Evolutionary conservation across 192 early-diverging fungal genomes (phyloP).

Genomic region (Phycomyces nitens): DNA sequence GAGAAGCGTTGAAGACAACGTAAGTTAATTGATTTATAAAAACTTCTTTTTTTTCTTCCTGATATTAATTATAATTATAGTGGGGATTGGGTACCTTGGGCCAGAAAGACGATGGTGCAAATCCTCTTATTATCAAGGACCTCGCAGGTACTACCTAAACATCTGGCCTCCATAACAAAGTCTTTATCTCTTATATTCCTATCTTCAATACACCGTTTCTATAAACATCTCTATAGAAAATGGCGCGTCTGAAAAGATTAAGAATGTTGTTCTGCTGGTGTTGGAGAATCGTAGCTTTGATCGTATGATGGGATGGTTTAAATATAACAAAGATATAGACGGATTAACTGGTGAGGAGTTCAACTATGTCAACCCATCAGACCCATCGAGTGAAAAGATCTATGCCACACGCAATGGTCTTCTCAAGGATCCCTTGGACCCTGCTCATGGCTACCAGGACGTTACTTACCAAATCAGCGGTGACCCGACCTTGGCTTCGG

Average conservation of each 20-base stretch:
- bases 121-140: neutral
- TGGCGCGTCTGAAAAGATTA: constrained; percentile 25
- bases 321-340: constrained; percentile 20
- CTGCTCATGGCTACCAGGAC: constrained; percentile 13
- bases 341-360: constrained; percentile 24
- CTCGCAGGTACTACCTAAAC: too few species aligned
- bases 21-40: neutral
- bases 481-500: neutral
- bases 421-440: constrained; percentile 22
- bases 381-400: constrained; percentile 15
- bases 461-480: constrained; percentile 20
- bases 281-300: constrained; percentile 30
- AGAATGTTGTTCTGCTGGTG: constrained; percentile 29
- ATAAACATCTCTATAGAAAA: neutral
- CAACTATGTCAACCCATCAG: constrained; percentile 23
- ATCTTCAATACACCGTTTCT: too few species aligned
- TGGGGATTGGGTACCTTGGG: constrained; percentile 44
- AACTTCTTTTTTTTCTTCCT: neutral
- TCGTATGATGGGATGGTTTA: constrained; percentile 23
- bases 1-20: constrained; percentile 39
- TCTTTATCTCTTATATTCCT: too few species aligned
- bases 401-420: constrained; percentile 22
- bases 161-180: too few species aligned
- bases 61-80: neutral
- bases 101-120: constrained; percentile 34